A percentile compares a stretch with the other conserved stretches of the same genome.
Conservation (phyloP, 164 flowering plant genomes). For the Chimonanthus salicifolius region DNA sequence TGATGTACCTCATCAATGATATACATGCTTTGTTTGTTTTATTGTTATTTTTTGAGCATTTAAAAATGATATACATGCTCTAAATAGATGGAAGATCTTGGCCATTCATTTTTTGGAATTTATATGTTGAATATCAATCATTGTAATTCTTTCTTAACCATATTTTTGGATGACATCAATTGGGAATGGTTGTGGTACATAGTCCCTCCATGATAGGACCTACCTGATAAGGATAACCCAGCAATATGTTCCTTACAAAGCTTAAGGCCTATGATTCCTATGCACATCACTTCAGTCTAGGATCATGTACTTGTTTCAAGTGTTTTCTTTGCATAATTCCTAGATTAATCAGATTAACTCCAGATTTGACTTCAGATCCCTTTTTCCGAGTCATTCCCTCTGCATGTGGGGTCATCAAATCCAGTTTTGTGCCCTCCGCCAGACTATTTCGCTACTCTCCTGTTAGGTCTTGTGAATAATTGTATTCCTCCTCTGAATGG, state of each 20-base stretch:
- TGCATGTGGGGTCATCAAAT: constrained; percentile 64
- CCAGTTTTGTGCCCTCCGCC: constrained; percentile 73
- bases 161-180: not conserved
- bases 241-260: not conserved
- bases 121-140: not conserved
- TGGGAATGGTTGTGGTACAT: not conserved
- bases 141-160: not conserved
- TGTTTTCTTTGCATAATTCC: not conserved
- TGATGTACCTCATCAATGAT: not conserved
- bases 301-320: not conserved
- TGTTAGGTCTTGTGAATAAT: constrained; percentile 81
- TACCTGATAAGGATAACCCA: not conserved
- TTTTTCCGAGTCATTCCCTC: constrained; percentile 90
- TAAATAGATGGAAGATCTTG: not conserved
- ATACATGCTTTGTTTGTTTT: no score
- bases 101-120: not conserved
- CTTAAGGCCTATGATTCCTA: not conserved
- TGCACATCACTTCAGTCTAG: not conserved
- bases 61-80: not conserved
- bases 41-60: no score
- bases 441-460: constrained; percentile 82
- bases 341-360: constrained; percentile 6
- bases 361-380: constrained; percentile 59
- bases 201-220: not conserved
- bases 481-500: constrained; percentile 74